phyloP scores from a whole-genome alignment of 1,139 yeast genomes.

The Geotrichum bryndzae region DNA sequence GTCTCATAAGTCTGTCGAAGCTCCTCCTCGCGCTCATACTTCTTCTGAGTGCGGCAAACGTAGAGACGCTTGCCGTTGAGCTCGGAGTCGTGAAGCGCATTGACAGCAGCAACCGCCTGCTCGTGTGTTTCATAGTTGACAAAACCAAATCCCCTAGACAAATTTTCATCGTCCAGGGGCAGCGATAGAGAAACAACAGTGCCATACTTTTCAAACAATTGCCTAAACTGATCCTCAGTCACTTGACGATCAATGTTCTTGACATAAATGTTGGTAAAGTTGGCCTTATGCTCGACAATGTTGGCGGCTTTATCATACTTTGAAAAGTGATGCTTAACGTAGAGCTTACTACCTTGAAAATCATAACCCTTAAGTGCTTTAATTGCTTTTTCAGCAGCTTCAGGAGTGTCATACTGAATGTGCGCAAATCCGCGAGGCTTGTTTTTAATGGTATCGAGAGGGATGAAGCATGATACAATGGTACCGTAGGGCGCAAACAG shows the following conservation, averaged over 20 bases:
- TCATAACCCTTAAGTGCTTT: constrained; percentile 87
- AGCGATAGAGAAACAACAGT: constrained; percentile 59
- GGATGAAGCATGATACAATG: constrained; percentile 84
- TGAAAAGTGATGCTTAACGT: constrained; percentile 80
- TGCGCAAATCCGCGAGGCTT: constrained; percentile 72
- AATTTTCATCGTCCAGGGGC: constrained; percentile 71
- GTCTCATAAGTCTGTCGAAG: constrained; percentile 54
- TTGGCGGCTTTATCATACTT: constrained; percentile 82
- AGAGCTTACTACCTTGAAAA: constrained; percentile 77
- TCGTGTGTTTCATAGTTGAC: constrained; percentile 76
- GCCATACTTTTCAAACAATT: constrained; percentile 50
- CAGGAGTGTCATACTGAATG: constrained; percentile 75
- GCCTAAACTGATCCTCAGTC: constrained; percentile 12
- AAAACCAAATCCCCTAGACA: constrained; percentile 84
- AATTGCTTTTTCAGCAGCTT: constrained; percentile 82
- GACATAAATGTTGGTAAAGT: constrained; percentile 81
- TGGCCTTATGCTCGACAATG: constrained; percentile 73
- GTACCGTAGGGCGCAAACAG: constrained; percentile 82
- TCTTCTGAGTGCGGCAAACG: constrained; percentile 93
- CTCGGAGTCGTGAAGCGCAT: constrained; percentile 69
- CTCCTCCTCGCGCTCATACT: constrained; percentile 83
- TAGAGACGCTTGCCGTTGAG: constrained; percentile 68
- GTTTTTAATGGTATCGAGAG: constrained; percentile 57
- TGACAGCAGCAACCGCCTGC: constrained; percentile 75
- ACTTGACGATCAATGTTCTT: constrained; percentile 59